Evolutionary conservation across 768 basidiomycete genomes (phyloP).

Genomic region (Mycena albidolilacea): DNA sequence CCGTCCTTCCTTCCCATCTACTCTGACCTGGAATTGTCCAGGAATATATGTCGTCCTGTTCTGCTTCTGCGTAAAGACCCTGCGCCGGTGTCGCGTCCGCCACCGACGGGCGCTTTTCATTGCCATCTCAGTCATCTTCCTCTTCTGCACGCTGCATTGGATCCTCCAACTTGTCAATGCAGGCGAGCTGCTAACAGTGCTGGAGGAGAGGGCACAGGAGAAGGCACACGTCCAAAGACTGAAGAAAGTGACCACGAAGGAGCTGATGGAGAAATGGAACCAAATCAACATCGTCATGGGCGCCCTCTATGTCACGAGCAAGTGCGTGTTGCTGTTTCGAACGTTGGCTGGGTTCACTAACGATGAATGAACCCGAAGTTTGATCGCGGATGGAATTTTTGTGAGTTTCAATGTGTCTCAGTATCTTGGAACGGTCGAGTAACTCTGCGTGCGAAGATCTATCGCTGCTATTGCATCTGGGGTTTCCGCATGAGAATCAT

Average conservation of each 20-base stretch:
- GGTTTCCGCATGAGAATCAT: conserved; percentile 42
- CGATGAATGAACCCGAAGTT: conserved; percentile 24
- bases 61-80: conserved; percentile 41
- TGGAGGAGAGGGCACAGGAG: not conserved
- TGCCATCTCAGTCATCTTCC: conserved; percentile 27
- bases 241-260: not conserved
- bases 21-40: conserved; percentile 27
- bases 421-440: not conserved
- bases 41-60: conserved; percentile 52
- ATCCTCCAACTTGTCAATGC: conserved; percentile 36
- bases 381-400: conserved; percentile 47
- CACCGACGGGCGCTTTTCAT: conserved; percentile 16
- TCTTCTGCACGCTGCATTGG: conserved; percentile 30
- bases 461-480: conserved; percentile 50
- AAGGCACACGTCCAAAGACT: not conserved
- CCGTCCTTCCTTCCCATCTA: too few relatives aligned
- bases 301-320: conserved; percentile 43
- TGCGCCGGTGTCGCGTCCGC: conserved; percentile 13
- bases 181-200: conserved; percentile 14
- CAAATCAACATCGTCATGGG: conserved; percentile 42
- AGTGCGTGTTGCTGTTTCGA: conserved; percentile 39
- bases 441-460: conserved; percentile 35
- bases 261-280: conserved; percentile 10
- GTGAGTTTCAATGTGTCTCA: conserved; percentile 29
- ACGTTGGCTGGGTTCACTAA: not conserved